Evolutionary conservation across 208 protist species (phyloP), one percentile per base, ranked within the genome.

Genomic region (Kentomonas sorsogonicus): DNA sequence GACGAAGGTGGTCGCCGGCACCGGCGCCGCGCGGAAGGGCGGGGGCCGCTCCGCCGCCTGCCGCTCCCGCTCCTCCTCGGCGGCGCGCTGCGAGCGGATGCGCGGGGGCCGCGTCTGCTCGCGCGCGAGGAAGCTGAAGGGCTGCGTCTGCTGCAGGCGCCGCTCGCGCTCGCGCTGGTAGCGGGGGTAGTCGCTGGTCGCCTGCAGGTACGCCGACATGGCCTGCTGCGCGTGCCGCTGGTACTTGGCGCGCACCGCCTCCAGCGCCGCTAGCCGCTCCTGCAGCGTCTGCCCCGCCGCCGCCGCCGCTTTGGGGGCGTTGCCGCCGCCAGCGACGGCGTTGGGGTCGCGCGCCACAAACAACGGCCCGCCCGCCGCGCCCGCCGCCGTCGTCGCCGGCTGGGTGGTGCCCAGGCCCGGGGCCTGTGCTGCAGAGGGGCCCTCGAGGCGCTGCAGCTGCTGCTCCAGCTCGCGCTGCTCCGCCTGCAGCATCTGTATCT

Each of bases 1-100:
- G 71, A 95, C 82, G 60, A 89, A 95, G 15, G 88, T 95, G 11
- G 74, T 80, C 0, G 88, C 70, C 9, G 88, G 88, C 41, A 95
- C 88, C 5, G 83, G 83, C 41, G 57, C 80, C 10, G 82, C 73
- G 23, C 56, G 73, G 38, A 87, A 82, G 1, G 61, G 69, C 0
- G 61, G 47, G 22, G 72, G 68, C n/a, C 53, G 62, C 23, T 36
- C 20, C 43, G 53, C 58, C 46, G 51, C 58, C 38, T 51, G 40
- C 7, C 44, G 44, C 26, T 2, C 26, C 6, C 20, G 34, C 29
- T 64, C 82, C n/a, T 54, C 38, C 50, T 87, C 76, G 13, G 63
- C 67, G 20, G 73, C 29, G 16, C 82, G 74, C 23, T 54, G 62
- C 27, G 76, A 72, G 36, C 64, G 62, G 18, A 81, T 89, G 26